Conservation (phyloP, 1,139 yeast species). For the Scheffersomyces lignicola region DNA sequence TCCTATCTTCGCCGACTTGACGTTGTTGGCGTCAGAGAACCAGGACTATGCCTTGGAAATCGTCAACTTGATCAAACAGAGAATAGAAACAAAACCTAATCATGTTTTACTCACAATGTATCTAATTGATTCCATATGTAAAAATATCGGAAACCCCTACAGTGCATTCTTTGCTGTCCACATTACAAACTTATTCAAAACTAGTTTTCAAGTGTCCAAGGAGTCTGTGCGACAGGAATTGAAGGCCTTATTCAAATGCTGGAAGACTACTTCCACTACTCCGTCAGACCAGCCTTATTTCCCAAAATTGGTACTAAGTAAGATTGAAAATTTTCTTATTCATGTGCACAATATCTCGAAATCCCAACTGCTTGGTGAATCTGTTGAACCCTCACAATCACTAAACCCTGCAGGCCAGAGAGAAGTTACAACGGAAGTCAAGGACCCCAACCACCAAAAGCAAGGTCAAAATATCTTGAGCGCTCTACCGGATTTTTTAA, state of each 20-base stretch:
- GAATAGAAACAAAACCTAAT: slow-evolving; percentile 37
- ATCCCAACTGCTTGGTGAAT: too few species aligned
- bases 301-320: slow-evolving; percentile 26
- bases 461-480: not conserved
- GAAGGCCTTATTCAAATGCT: slow-evolving; percentile 35
- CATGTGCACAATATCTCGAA: slow-evolving; percentile 32
- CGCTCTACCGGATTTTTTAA: slow-evolving; percentile 8
- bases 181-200: slow-evolving; percentile 3
- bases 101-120: slow-evolving; percentile 40
- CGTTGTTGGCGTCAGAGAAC: slow-evolving; percentile 36
- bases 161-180: slow-evolving; percentile 37
- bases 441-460: not conserved
- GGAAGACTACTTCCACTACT: slow-evolving; percentile 32
- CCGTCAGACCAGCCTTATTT: slow-evolving; percentile 39
- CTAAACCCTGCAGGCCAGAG: not conserved
- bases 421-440: too few species aligned
- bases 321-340: slow-evolving; percentile 41
- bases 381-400: too few species aligned
- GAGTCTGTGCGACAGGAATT: slow-evolving; percentile 6
- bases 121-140: slow-evolving; percentile 43
- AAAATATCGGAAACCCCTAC: slow-evolving; percentile 47
- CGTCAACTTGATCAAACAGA: slow-evolving; percentile 31
- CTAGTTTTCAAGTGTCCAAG: not conserved
- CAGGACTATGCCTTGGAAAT: slow-evolving; percentile 33
- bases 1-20: slow-evolving; percentile 38